Evolutionary conservation across 805 yeast genomes (phyloP).

Genomic region (Kluyveromyces nonfermentans): DNA sequence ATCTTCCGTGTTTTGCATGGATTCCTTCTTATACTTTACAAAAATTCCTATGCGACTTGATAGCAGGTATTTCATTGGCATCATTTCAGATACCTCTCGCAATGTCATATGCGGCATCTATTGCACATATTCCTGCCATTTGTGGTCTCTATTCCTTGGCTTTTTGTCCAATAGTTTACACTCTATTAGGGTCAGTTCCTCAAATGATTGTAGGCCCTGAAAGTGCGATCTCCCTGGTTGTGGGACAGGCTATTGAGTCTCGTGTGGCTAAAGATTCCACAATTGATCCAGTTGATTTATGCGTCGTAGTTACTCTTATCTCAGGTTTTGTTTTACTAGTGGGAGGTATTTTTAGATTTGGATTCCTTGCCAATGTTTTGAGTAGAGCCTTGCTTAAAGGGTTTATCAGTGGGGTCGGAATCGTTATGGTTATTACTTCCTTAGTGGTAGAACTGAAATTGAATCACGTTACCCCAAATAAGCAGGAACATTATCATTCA

Average conservation of each 20-base stretch:
- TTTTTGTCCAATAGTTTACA: slow-evolving; percentile 68
- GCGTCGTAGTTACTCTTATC: slow-evolving; percentile 60
- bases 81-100: slow-evolving; percentile 87
- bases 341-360: slow-evolving; percentile 75
- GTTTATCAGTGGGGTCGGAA: slow-evolving; percentile 76
- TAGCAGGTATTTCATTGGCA: slow-evolving; percentile 82
- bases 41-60: slow-evolving; percentile 47
- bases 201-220: slow-evolving; percentile 89
- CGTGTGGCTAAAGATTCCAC: slow-evolving; percentile 35
- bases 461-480: slow-evolving; percentile 33
- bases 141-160: slow-evolving; percentile 72
- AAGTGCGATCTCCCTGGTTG: slow-evolving; percentile 74
- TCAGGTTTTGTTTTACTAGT: slow-evolving; percentile 67
- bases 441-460: slow-evolving; percentile 66
- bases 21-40: slow-evolving; percentile 38
- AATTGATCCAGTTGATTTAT: slow-evolving; percentile 43
- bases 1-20: slow-evolving; percentile 64
- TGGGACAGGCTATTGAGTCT: slow-evolving; percentile 71
- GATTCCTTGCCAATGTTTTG: slow-evolving; percentile 72
- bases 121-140: slow-evolving; percentile 76
- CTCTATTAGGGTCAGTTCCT: slow-evolving; percentile 77
- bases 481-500: slow-evolving; percentile 52
- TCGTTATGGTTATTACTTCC: slow-evolving; percentile 74
- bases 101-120: slow-evolving; percentile 60
- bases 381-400: slow-evolving; percentile 74